A percentile compares a stretch with the other conserved stretches of the same genome.
Evolutionary conservation across 2,329 filamentous ascomycete species (phyloP).

Genomic region (Colletotrichum lini): DNA sequence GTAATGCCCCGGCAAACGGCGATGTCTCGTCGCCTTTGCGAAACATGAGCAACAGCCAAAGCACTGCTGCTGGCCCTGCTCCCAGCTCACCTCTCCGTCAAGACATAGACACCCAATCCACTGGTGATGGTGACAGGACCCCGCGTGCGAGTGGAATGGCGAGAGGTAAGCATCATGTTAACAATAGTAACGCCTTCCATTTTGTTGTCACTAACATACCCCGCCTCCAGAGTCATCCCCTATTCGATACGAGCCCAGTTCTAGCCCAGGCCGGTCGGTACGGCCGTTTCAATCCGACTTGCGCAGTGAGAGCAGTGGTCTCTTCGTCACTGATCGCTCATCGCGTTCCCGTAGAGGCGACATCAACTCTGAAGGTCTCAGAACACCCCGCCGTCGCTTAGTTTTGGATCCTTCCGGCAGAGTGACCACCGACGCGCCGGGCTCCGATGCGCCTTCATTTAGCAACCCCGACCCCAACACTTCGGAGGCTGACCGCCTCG

Average conservation of each 20-base stretch:
- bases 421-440: conserved; percentile 65
- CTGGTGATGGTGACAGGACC: conserved; percentile 73
- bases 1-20: conserved; percentile 50
- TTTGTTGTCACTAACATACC: background rate
- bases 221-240: conserved; percentile 84
- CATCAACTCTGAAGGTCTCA: conserved; percentile 84
- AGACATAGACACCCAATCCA: conserved; percentile 70
- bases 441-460: conserved; percentile 74
- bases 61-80: conserved; percentile 56
- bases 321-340: conserved; percentile 80
- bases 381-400: conserved; percentile 69
- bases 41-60: conserved; percentile 72
- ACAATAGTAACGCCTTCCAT: background rate
- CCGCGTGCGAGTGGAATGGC: conserved; percentile 76
- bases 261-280: conserved; percentile 80
- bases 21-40: conserved; percentile 68
- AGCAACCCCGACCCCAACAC: conserved; percentile 82
- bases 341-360: conserved; percentile 82
- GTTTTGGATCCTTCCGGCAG: conserved; percentile 72
- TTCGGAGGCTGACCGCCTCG: conserved; percentile 90
- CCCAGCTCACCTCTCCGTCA: conserved; percentile 74
- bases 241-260: conserved; percentile 91
- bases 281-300: conserved; percentile 77
- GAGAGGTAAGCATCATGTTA: conserved; percentile 68
- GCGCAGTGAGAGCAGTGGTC: conserved; percentile 85